Percentiles rank a stretch among this genome's conserved stretches.
These are phyloP conservation scores for Auricularia heimuer DNA, from an alignment of 768 basidiomycete genomes.

Conservation along the genomic window DNA sequence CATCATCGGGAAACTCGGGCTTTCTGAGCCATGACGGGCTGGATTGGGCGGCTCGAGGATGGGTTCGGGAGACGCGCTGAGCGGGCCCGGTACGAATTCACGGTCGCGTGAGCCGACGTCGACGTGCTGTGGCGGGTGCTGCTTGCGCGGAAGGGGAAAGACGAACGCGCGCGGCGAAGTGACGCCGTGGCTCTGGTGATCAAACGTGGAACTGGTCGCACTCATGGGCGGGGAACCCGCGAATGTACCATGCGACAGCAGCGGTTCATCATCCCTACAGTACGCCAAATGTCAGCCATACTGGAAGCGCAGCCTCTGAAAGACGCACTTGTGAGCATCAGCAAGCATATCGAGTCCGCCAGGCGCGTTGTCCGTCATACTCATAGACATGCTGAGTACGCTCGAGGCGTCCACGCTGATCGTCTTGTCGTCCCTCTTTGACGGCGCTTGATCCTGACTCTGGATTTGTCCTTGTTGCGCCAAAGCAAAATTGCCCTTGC, in stretches of 20 bases:
- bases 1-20: conserved; percentile 9
- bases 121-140: neutral
- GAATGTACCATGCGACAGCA: neutral
- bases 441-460: neutral
- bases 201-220: neutral
- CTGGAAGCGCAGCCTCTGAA: too few species aligned
- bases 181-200: neutral
- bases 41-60: neutral
- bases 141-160: neutral
- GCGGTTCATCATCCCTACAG: neutral
- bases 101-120: neutral
- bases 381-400: neutral
- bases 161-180: neutral
- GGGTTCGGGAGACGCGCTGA: neutral
- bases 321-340: neutral
- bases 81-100: neutral
- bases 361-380: neutral
- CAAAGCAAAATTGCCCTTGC: neutral
- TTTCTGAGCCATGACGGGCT: neutral
- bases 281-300: neutral
- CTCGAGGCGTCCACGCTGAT: neutral
- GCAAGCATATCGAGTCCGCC: neutral
- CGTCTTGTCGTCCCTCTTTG: neutral
- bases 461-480: neutral
- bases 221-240: neutral